Base-by-base conservation (phyloP, 148 eudicot species). In the Rhododendron simsii region DNA sequence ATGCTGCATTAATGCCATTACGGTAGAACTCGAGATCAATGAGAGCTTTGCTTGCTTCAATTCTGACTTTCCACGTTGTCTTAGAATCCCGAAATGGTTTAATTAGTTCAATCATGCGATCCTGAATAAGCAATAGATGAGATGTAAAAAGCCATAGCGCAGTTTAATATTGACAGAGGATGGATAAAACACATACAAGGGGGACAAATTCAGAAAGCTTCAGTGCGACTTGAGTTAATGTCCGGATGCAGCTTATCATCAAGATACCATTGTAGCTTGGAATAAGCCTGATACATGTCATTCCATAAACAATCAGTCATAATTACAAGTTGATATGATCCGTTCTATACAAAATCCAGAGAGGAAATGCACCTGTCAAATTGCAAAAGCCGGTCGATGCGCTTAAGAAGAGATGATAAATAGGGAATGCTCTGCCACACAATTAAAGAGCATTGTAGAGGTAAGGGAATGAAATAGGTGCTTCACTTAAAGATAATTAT, bases 261-360 rank as follows among this genome's bases (percentile, higher is more conserved):
- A 97, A 86, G 65, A 95, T 87, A 35, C 98, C 98, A 91, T 97
- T 97, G 91, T 97, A 92, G 90, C 98, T 95, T 88, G 99, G 98
- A 98, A 97, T 97, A 89, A 97, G 86, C 94, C 99, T 96, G 89
- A 50, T 71, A 85, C 81, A 89, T 35, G 51, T 47, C 78, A 88
- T 61, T 47, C 84, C 73, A 90, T 48, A 89, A 71, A 80, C 35
- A 59, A 88, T 86, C 63, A 90, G 51, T 82, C 59, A 84, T 23
- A 81, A 80, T 14, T 28, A 33, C 5, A 78, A 74, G 23, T 81
- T 37, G 26, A 55, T 69, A 73, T 33, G 53, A 41, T 4, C 44
- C 1, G 3, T 74, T 76, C 47, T 37, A 81, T 85, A 21, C 20
- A 88, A 59, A 20, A 75, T 41, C 18, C 84, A 88, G 74, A 30